Base-by-base conservation (phyloP, 345 rosid genomes). In the Excoecaria agallocha region DNA sequence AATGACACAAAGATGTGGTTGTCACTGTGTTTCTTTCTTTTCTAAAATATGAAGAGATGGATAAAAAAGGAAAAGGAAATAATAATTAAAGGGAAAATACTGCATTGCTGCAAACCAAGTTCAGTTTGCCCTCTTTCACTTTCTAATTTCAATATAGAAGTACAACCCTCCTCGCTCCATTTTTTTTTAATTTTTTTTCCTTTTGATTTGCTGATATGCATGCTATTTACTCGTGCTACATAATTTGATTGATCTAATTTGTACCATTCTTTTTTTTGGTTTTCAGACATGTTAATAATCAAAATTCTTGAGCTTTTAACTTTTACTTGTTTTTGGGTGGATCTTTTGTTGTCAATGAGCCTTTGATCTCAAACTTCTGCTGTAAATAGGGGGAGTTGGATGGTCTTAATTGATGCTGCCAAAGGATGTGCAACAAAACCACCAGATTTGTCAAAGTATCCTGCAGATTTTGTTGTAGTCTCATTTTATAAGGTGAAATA, bases 381-480 rank as follows among this genome's bases (percentile, higher is more conserved):
- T 64, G 12, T 62, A 43, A 69, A 49, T 78, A 93, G 96, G 88
- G 87, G 89, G 43, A 80, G 66, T 56, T 92, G 97, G 97, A 87
- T 93, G 98, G 78, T 58, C 20, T 68, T 75, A 37, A 82, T 94
- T 73, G 98, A 94, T 88, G 97, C 98, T 84, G 98, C 98, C 71
- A 94, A 94, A 85, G 98, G 98, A 74, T 90, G 84, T 86, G 88
- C 89, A 5, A 87, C 97, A 37, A 79, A 83, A 46, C 96, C 96
- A 61, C 97, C 94, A 46, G 88, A 94, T 87, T 84, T 94, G 78
- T 89, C 88, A 2, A 83, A 83, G 59, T 89, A 84, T 78, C 93
- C 93, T 79, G 98, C 91, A 20, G 98, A 94, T 84, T 94, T 93
- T 87, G 96, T 93, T 81, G 97, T 79, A 63, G 38, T 90, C 69